Evolutionary conservation across 495 filamentous ascomycete genomes (phyloP), one percentile per base, ranked within the genome.

Genomic region (Pyronema omphalodes): DNA sequence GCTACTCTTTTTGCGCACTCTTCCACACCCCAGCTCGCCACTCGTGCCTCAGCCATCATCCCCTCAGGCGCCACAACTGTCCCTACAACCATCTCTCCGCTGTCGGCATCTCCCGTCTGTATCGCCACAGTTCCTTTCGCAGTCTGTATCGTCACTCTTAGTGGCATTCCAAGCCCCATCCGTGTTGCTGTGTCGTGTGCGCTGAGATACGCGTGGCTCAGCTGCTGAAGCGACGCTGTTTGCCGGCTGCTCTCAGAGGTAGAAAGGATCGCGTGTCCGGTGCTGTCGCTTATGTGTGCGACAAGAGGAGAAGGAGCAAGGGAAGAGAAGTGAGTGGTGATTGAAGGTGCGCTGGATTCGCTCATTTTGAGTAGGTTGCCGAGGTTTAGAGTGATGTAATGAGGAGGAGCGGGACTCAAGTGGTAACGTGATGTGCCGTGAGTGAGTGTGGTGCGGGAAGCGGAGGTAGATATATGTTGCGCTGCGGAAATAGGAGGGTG

Each of bases 11-110:
- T 58, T 17, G 58, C 62, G 18, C 65, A 62, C 51, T 65, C 62
- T 49, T 65, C 62, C 0, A 65, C 53, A 3, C 62, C 62, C 62
- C 62, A 65, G 14, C 62, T 65, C 7, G 62, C 62, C 33, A 65
- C 52, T 15, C 62, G 43, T 9, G 62, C 62, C 44, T 65, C 62
- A 0, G 62, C 62, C 29, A 65, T 8, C 19, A 54, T 53, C 17
- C 65, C 62, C 48, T 51, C 62, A 0, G 59, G 56, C 1, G 62
- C 62, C 9, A 65, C 48, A 6, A 65, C 62, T 0, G 62, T 62
- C 12, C 62, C 62, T 7, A 65, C 56, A 6, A 65, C n/a, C 62
- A 65, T 64, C 29, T 61, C 61, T 0, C 58, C 60, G 19, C 36
- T 40, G 14, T 19, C 40, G 23, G 17, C 48, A 19, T 43, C 35